Conservation (phyloP, 176 grass and related monocot species). For the Oryza coarctata region DNA sequence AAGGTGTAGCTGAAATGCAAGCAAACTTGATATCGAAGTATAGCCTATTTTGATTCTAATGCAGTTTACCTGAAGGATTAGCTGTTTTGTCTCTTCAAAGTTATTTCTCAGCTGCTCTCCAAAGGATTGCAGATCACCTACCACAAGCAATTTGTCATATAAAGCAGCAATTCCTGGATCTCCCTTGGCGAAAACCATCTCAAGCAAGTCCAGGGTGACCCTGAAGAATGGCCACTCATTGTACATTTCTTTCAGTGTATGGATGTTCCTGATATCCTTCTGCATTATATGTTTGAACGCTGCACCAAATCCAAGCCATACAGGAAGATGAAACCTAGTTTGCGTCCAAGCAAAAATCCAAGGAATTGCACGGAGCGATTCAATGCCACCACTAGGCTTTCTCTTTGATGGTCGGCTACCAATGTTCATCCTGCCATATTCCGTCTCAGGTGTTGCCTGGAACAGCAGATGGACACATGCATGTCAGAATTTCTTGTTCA, state of each 20-base stretch:
- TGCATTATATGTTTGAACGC: conserved; percentile 77
- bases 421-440: conserved; percentile 99
- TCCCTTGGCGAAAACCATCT: conserved; percentile 99
- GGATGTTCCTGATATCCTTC: conserved; percentile 77
- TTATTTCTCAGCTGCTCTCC: conserved; percentile 77
- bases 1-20: neutral
- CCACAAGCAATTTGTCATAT: conserved; percentile 91
- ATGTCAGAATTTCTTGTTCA: neutral
- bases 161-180: conserved; percentile 90
- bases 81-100: conserved; percentile 85
- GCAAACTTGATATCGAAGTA: conserved; percentile 8
- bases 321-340: conserved; percentile 96
- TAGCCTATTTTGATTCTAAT: neutral
- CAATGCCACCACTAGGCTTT: conserved; percentile 96
- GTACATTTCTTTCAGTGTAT: conserved; percentile 88
- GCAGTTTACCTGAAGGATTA: conserved; percentile 82
- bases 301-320: conserved; percentile 93
- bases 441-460: conserved; percentile 92
- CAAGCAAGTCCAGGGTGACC: conserved; percentile 95
- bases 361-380: conserved; percentile 93
- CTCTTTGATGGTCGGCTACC: conserved; percentile 96
- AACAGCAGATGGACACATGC: conserved; percentile 24
- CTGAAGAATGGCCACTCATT: conserved; percentile 99
- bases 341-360: conserved; percentile 99
- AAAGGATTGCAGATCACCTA: conserved; percentile 67